Evolutionary conservation across 2,329 filamentous ascomycete genomes (phyloP), one percentile per base, ranked within the genome.

Genomic region (Penicillium sp.): DNA sequence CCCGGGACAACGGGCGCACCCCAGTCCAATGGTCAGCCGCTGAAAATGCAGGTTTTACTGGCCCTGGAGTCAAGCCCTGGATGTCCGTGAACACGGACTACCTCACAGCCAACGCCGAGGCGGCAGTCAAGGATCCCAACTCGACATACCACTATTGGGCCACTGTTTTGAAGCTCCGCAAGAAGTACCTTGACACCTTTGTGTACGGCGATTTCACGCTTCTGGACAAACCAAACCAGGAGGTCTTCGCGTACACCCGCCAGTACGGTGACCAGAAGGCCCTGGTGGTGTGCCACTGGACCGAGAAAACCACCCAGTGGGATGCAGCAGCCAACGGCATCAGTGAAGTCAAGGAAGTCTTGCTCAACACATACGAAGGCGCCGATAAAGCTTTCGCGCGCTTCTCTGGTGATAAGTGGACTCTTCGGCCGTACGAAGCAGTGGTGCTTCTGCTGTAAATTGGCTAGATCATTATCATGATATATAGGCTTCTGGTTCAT

Each of bases 1-100:
- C 72, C 0, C 70, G 88, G 21, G 88, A 92, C 70, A 88, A 92
- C 68, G 84, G 83, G 7, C 80, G 88, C 43, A 85, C 86, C 0
- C 88, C 88, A 0, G 86, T 92, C 71, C 87, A 90, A 66, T 92
- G 88, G 88, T 79, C 84, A 57, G 65, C 71, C n/a, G 75, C 72
- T 1, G 65, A 73, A 0, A 81, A 90, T 55, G 87, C 78, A 0
- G 88, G 88, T 10, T 92, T 91, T 73, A 85, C 86, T 0, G 75
- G 75, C 1, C 72, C 72, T 1, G 73, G 72, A 8, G 69, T 67
- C 4, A 78, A 77, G 50, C 86, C 88, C 2, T 92, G 88, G 88
- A 90, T 91, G 82, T 79, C 81, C 13, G 81, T 85, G 38, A 86
- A 89, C 66, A 82, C 86, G 52, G 81, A 85, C 65, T 86, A 85